A percentile compares a stretch with the other conserved stretches of the same genome.
These are phyloP conservation scores for Pseudonitzschia delicatissima DNA, from an alignment of 108 stramenopile genomes.

Conservation along the genomic window DNA sequence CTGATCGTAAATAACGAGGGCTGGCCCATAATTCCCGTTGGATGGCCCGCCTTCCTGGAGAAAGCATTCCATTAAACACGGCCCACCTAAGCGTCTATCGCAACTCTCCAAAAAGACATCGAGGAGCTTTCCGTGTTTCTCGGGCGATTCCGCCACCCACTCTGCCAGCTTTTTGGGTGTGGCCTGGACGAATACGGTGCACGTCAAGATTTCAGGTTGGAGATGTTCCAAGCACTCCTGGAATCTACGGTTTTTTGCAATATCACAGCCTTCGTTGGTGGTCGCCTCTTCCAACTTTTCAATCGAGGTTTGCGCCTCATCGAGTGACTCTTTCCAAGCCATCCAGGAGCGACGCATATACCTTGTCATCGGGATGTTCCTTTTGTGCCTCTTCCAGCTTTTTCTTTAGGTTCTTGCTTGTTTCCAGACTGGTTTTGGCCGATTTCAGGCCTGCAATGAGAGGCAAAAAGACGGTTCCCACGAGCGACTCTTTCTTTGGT, in stretches of 20 bases:
- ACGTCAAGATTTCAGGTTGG: conserved; percentile 19
- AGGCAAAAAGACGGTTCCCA: conserved; percentile 8
- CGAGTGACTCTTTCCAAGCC: conserved; percentile 11
- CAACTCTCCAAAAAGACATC: conserved; percentile 16
- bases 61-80: conserved; percentile 21
- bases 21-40: conserved; percentile 30
- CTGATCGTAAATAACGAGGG: conserved; percentile 19
- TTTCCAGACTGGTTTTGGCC: conserved; percentile 7
- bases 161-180: conserved; percentile 26
- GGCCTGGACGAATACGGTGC: conserved; percentile 26
- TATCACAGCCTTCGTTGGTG: not conserved
- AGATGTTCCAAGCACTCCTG: not conserved
- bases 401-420: not conserved
- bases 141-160: conserved; percentile 15
- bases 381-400: conserved; percentile 15
- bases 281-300: not conserved
- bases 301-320: not conserved
- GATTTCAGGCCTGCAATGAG: conserved; percentile 6
- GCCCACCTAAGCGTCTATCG: not conserved
- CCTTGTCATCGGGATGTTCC: conserved; percentile 1
- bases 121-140: conserved; percentile 1
- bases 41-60: conserved; percentile 25
- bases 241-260: conserved; percentile 1
- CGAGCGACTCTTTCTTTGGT: conserved; percentile 8
- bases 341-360: conserved; percentile 6